Conservation (phyloP, 257 asterid species). For the Primulina eburnea region DNA sequence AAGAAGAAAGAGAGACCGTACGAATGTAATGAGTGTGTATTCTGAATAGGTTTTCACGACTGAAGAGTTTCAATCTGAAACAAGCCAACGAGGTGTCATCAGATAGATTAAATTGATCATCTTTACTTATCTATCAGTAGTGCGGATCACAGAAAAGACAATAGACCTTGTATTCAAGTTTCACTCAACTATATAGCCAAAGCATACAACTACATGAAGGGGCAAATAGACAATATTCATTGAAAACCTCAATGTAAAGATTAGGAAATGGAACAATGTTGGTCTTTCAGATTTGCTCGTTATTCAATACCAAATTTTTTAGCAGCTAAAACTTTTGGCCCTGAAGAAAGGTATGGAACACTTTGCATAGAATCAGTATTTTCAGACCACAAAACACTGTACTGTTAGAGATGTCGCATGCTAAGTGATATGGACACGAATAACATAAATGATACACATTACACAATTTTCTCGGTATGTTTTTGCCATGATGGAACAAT, state of each 20-base stretch:
- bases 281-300: background rate
- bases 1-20: background rate
- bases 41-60: background rate
- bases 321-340: background rate
- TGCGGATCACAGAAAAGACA: background rate
- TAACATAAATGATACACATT: background rate
- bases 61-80: constrained; percentile 4
- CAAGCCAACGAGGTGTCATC: background rate
- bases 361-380: background rate
- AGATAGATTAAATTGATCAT: background rate
- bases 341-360: background rate
- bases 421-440: background rate
- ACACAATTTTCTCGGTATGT: background rate
- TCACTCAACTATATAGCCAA: background rate
- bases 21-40: background rate
- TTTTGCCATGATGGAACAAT: background rate
- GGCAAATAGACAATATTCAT: background rate
- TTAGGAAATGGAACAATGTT: background rate
- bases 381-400: too few species aligned
- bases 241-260: background rate
- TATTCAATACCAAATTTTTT: background rate
- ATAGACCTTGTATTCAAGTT: background rate
- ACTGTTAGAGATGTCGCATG: too few species aligned
- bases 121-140: background rate
- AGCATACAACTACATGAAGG: background rate